Conservation (phyloP, 139 green algal species). For the Micractinium sp. region DNA sequence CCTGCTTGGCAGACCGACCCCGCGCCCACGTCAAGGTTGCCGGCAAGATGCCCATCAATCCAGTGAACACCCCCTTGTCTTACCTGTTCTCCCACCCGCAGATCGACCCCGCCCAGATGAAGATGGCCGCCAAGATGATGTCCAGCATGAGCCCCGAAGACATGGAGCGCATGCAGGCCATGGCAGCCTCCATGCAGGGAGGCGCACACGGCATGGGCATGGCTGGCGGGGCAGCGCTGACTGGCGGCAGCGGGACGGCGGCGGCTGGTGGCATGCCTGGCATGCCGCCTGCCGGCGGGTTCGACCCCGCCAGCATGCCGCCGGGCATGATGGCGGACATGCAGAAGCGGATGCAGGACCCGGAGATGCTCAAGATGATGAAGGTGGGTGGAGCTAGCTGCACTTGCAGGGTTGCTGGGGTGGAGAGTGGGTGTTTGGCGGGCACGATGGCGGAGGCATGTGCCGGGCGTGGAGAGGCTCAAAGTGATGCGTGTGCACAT, state of each 20-base stretch:
- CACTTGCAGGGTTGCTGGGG: too few relatives aligned
- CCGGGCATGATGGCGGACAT: conserved; percentile 36
- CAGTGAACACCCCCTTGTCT: background rate
- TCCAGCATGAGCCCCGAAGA: conserved; percentile 44
- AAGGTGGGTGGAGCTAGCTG: background rate
- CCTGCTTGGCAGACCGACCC: too few relatives aligned
- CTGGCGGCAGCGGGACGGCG: background rate
- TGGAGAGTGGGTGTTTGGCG: too few relatives aligned
- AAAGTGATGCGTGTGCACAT: too few relatives aligned
- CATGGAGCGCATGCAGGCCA: conserved; percentile 40
- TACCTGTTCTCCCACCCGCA: background rate
- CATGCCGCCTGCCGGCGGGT: background rate
- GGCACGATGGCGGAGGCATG: too few relatives aligned
- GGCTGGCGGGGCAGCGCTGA: background rate
- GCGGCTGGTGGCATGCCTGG: background rate
- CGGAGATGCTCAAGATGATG: conserved; percentile 45
- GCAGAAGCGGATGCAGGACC: conserved; percentile 40
- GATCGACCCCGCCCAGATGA: conserved; percentile 41
- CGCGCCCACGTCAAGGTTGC: background rate
- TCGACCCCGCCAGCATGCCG: conserved; percentile 23
- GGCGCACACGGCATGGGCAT: background rate
- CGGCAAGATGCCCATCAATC: background rate
- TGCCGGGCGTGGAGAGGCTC: too few relatives aligned
- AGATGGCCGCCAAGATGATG: conserved; percentile 54
- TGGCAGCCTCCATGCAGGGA: conserved; percentile 31